Evolutionary conservation across 2,329 filamentous ascomycete species (phyloP), one percentile per base, ranked within the genome.

Genomic region (Trichoderma sp.): DNA sequence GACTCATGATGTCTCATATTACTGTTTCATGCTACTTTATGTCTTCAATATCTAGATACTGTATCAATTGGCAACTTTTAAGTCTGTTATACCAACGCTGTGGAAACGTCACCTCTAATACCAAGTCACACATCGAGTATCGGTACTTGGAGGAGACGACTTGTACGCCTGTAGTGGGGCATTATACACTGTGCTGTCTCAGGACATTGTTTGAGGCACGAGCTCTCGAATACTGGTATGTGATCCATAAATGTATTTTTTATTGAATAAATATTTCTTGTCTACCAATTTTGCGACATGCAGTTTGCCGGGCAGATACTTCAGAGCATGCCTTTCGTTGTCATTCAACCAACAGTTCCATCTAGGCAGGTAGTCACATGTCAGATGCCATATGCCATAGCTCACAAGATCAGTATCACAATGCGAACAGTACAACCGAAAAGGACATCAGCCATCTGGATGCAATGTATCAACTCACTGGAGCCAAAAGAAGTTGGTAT

Each of bases 151-250:
- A 32, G 43, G 24, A 24, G 43, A 47, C 26, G 32, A 39, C n/a
- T 30, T 28, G 11, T 26, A 15, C 8, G n/a, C 21, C 28, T 21
- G 51, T 15, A 21, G 65, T 24, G 32, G 53, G 65, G 36, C 18
- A 71, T 14, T 32, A 18, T 43, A 47, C 65, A 68, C 65, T 68
- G 65, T 68, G 53, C 53, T 47, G 53, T 60, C 53, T 60, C 53
- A 58, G 36, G 36, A 32, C 24, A 32, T 58, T 47, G 53, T 34
- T 60, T 47, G n/a, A 68, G 36, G 53, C 39, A 34, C 53, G 56
- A 68, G 53, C 65, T 60, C 5, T 57, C 21, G 15, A 30, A 11
- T 60, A 26, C n/a, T 32, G 65, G 65, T 14, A 68, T 68, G 65
- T 18, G 34, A 60, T 43, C n/a, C 21, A 28, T 39, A 18, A 9